Conservation (phyloP, 108 stramenopile genomes). For the Nitzschia sp. region DNA sequence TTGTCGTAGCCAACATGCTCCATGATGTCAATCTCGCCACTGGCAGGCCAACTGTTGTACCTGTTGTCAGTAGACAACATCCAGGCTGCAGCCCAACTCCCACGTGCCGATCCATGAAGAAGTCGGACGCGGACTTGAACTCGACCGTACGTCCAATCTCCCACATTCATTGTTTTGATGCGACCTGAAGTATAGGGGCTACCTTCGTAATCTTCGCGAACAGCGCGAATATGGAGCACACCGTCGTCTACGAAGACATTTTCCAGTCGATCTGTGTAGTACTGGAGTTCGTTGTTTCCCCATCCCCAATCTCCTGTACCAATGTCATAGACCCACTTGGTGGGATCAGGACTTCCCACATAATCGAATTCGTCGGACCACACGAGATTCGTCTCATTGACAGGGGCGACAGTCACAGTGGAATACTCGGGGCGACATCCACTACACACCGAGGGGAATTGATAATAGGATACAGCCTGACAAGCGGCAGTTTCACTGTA, state of each 20-base stretch:
- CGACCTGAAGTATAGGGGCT: constrained; percentile 36
- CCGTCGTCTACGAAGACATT: constrained; percentile 31
- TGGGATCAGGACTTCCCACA: constrained; percentile 17
- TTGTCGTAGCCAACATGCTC: constrained; percentile 25
- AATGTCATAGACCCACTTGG: constrained; percentile 45
- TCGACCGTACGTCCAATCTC: constrained; percentile 26
- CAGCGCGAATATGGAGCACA: constrained; percentile 17
- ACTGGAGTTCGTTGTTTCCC: constrained; percentile 36
- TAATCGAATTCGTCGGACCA: constrained; percentile 53
- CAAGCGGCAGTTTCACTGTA: constrained; percentile 4
- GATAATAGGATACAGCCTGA: background rate
- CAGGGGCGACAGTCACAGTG: background rate
- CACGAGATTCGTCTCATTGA: constrained; percentile 22
- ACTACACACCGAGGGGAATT: constrained; percentile 5
- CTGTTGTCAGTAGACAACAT: constrained; percentile 41
- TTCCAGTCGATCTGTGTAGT: constrained; percentile 32
- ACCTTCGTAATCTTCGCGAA: constrained; percentile 10
- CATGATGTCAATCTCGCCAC: constrained; percentile 69
- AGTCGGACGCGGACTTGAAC: constrained; percentile 18
- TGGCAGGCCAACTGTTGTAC: constrained; percentile 42
- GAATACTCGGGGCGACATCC: background rate
- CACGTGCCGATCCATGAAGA: constrained; percentile 1
- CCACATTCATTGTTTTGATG: constrained; percentile 13
- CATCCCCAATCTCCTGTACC: constrained; percentile 41
- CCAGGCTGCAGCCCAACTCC: constrained; percentile 48